Evolutionary conservation across 2,329 filamentous ascomycete genomes (phyloP).

Genomic region (Lecanosticta acicola): DNA sequence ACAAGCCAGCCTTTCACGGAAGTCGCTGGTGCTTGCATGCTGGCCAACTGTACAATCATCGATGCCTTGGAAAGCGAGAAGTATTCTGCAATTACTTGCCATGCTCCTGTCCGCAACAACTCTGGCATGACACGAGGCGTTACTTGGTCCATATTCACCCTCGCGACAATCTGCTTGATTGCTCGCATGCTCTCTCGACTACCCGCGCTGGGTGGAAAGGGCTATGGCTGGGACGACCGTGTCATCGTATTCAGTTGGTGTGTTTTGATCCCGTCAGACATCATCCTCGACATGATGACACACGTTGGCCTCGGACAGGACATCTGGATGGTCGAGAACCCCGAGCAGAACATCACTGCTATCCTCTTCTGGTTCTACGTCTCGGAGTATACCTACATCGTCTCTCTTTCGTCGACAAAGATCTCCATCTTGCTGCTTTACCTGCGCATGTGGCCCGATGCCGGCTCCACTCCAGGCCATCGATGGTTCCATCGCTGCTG

Average conservation of each 20-base stretch:
- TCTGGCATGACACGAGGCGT: conserved; percentile 6
- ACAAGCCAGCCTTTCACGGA: conserved; percentile 10
- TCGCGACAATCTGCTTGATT: conserved; percentile 13
- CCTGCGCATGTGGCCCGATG: conserved; percentile 19
- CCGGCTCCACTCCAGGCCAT: not conserved
- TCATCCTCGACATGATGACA: conserved; percentile 12
- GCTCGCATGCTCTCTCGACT: conserved; percentile 12
- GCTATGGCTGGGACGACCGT: conserved; percentile 15
- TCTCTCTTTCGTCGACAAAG: conserved; percentile 12
- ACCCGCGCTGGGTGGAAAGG: conserved; percentile 10
- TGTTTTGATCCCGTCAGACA: conserved; percentile 12
- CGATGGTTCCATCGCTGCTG: conserved; percentile 14
- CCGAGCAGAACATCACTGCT: conserved; percentile 9
- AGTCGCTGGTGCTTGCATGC: conserved; percentile 6
- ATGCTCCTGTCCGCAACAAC: conserved; percentile 12
- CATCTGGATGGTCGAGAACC: conserved; percentile 16
- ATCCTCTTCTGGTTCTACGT: conserved; percentile 18
- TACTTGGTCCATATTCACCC: conserved; percentile 14
- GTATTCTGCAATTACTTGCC: conserved; percentile 15
- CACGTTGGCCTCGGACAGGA: conserved; percentile 15
- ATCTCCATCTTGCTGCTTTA: conserved; percentile 17
- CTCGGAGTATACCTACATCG: conserved; percentile 14
- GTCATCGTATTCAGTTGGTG: conserved; percentile 13
- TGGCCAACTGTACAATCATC: conserved; percentile 14
- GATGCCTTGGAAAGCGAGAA: conserved; percentile 8